Percentiles rank a stretch among this genome's conserved stretches.
phyloP scores from a whole-genome alignment of 2,329 filamentous ascomycete genomes.

The Corniculantispora saksenae region DNA sequence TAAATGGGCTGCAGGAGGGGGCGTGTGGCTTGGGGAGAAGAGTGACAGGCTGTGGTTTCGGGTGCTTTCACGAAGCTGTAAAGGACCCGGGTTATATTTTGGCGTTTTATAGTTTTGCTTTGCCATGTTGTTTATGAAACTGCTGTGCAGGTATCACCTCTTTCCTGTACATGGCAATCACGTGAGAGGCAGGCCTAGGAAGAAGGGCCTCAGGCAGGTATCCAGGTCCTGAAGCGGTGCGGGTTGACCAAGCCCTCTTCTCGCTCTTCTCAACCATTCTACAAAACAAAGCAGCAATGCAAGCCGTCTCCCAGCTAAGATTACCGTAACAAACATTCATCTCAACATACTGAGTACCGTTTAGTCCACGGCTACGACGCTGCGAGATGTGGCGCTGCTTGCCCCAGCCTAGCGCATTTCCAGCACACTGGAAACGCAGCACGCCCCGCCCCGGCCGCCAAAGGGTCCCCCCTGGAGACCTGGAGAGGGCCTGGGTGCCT shows the following conservation, averaged over 20 bases:
- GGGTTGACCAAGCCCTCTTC: neutral
- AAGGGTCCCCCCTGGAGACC: too few relatives aligned
- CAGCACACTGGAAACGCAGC: neutral
- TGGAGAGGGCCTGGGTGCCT: neutral
- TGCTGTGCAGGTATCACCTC: too few relatives aligned
- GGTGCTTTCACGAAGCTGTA: too few relatives aligned
- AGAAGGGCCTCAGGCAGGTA: too few relatives aligned
- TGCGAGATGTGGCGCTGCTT: constrained; percentile 11
- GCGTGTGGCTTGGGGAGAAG: neutral
- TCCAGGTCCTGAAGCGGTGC: too few relatives aligned
- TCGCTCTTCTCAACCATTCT: neutral
- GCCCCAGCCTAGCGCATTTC: neutral
- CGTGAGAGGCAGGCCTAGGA: too few relatives aligned
- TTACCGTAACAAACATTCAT: neutral
- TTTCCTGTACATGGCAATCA: too few relatives aligned
- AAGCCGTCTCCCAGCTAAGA: too few relatives aligned
- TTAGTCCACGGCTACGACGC: constrained; percentile 3
- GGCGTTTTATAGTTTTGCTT: too few relatives aligned
- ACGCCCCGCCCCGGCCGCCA: too few relatives aligned
- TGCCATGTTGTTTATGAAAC: too few relatives aligned
- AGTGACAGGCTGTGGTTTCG: neutral
- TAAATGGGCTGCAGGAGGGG: neutral
- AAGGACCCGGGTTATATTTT: too few relatives aligned
- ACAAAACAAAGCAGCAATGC: neutral
- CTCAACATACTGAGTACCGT: neutral